Evolutionary conservation across 768 basidiomycete species (phyloP), one percentile per base, ranked within the genome.

Genomic region (Inosperma sp.): DNA sequence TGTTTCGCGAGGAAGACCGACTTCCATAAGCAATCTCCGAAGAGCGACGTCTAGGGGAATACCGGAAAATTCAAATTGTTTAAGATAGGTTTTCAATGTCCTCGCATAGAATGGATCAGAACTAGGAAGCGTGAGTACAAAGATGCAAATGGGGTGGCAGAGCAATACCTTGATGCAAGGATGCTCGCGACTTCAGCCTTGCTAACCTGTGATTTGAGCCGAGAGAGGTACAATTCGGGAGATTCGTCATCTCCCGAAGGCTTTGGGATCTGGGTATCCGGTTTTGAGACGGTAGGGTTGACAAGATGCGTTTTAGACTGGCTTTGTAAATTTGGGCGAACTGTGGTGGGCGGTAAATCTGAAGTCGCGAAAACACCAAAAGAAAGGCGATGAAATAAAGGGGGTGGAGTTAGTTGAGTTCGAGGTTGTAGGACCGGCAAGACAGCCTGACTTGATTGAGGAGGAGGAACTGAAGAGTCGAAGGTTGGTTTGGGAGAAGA

Each of bases 11-110:
- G 96, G 96, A 22, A 99, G 77, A 31, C 88, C 82, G 19, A 96
- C 82, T 59, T 93, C 83, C 88, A 96, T 92, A 29, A 99, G 75
- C 41, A 99, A 64, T 61, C 83, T 84, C 33, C 96, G 85, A 34
- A 99, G 71, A 16, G 96, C 90, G 25, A 98, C 82, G 62, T 99
- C 96, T 27, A 99, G 76, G 8, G 96, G 87, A 59, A 92, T 83
- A 39, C 78, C 73, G 14, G 67, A 65, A 62, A 98, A 96, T 56
- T 85, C 77, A 64, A 97, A 98, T 35, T 76, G 77, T 39, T 72
- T 71, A 53, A 98, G 78, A 64, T 91, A 94, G 10, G 75, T 61
- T 49, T 75, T 75, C 43, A 97, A 75, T 3, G 93, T 86, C 48
- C 76, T 69, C 3, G 72, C 64, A 64, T 94, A 79, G 48, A 93